phyloP scores from a whole-genome alignment of 1,284 basidiomycete genomes.

The Fomitopsis pinicola region DNA sequence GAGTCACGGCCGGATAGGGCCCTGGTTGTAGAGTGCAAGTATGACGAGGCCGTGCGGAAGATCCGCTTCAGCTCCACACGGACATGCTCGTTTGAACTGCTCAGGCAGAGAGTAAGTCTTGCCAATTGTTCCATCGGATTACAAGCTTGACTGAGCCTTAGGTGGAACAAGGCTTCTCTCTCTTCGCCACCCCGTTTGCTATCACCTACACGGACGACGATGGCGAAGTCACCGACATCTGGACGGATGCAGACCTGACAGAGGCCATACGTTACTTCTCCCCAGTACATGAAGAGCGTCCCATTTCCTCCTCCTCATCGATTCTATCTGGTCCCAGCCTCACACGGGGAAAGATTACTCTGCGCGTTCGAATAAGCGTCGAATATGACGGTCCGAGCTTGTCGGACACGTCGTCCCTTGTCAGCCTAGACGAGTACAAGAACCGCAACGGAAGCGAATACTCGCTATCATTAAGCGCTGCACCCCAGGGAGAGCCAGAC shows the following conservation, averaged over 20 bases:
- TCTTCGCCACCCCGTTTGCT: constrained; percentile 63
- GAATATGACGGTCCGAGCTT: constrained; percentile 91
- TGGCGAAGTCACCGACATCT: constrained; percentile 67
- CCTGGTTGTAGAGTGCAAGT: constrained; percentile 74
- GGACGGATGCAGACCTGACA: constrained; percentile 68
- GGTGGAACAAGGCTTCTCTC: constrained; percentile 81
- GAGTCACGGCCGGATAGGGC: constrained; percentile 51
- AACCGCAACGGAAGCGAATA: constrained; percentile 54
- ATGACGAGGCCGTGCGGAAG: constrained; percentile 68
- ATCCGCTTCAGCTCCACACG: constrained; percentile 75
- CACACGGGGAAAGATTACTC: constrained; percentile 63
- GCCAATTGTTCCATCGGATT: neutral
- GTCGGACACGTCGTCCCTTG: constrained; percentile 80
- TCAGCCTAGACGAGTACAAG: constrained; percentile 70
- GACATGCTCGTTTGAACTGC: constrained; percentile 70
- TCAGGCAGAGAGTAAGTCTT: constrained; percentile 58
- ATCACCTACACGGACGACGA: constrained; percentile 88
- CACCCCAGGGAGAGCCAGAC: constrained; percentile 43
- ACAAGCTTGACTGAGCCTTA: constrained; percentile 26
- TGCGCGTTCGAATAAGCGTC: constrained; percentile 71
- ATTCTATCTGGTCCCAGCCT: constrained; percentile 71
- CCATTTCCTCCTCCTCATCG: constrained; percentile 65
- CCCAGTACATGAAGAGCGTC: constrained; percentile 62
- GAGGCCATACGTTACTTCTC: constrained; percentile 87
- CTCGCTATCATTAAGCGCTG: constrained; percentile 44